A percentile compares a stretch with the other conserved stretches of the same genome.
phyloP scores from a whole-genome alignment of 2,329 filamentous ascomycete species.

The Diaporthe sp. region DNA sequence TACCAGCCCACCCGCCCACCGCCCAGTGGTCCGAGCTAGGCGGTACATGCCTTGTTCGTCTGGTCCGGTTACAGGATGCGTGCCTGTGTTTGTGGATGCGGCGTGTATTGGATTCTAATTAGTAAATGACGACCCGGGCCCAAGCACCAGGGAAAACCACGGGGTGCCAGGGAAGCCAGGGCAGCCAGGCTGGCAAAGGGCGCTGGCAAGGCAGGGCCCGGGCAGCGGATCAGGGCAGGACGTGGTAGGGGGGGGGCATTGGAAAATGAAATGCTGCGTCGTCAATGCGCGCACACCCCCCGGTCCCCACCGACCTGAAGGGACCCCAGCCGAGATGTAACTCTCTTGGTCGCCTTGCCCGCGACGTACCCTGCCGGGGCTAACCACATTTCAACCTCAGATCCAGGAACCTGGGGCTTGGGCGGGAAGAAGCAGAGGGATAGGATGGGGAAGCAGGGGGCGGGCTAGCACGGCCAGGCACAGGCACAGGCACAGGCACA shows the following conservation, averaged over 20 bases:
- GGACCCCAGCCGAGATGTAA: conserved; percentile 37
- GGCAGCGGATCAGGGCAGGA: not conserved
- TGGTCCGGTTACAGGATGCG: conserved; percentile 36
- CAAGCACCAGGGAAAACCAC: conserved; percentile 27
- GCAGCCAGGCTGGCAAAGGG: conserved; percentile 15
- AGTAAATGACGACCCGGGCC: conserved; percentile 34
- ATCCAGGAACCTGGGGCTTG: conserved; percentile 33
- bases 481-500: not conserved
- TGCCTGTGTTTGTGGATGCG: conserved; percentile 35
- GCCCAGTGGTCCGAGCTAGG: conserved; percentile 26
- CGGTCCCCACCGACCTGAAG: conserved; percentile 27
- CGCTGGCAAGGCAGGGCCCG: conserved; percentile 13
- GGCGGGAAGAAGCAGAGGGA: conserved; percentile 35
- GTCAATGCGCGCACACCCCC: conserved; percentile 36
- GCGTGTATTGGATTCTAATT: conserved; percentile 32
- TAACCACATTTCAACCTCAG: conserved; percentile 34
- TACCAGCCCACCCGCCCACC: conserved; percentile 21
- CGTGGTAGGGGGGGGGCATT: conserved; percentile 24
- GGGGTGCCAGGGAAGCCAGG: conserved; percentile 23
- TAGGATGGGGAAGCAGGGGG: conserved; percentile 34
- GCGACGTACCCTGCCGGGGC: conserved; percentile 40
- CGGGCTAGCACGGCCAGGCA: conserved; percentile 28
- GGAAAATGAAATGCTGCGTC: conserved; percentile 31
- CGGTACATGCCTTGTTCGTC: conserved; percentile 32
- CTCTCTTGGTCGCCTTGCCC: conserved; percentile 41